These are phyloP conservation scores for Mediolabrus comicus DNA, from an alignment of 108 stramenopile species.

Conservation along the genomic window DNA sequence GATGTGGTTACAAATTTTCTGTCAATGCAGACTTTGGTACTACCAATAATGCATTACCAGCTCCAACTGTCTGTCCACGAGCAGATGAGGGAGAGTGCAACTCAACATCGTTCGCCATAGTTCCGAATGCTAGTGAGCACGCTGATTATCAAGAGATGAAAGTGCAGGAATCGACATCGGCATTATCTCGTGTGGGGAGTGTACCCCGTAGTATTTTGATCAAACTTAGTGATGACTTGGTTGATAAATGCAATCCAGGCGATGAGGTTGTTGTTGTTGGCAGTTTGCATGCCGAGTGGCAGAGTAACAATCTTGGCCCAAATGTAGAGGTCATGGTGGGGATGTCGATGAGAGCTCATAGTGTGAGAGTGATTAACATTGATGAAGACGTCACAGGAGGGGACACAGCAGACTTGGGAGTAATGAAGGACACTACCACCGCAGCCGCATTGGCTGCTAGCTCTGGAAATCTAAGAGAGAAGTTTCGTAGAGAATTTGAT, in stretches of 20 bases:
- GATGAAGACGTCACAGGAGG: constrained; percentile 37
- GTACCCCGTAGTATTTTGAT: constrained; percentile 91
- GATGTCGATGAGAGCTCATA: constrained; percentile 88
- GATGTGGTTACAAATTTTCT: constrained; percentile 72
- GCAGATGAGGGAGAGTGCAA: constrained; percentile 44
- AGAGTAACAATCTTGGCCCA: constrained; percentile 36
- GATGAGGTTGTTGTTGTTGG: constrained; percentile 97
- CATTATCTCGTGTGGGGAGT: constrained; percentile 65
- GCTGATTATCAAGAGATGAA: constrained; percentile 98
- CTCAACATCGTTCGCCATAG: constrained; percentile 65
- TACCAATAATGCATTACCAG: constrained; percentile 75
- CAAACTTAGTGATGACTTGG: constrained; percentile 92
- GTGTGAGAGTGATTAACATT: constrained; percentile 65
- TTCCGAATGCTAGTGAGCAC: constrained; percentile 51
- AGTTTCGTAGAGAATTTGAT: constrained; percentile 84
- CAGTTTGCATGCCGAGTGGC: constrained; percentile 87
- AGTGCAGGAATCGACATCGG: constrained; percentile 90
- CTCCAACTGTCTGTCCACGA: constrained; percentile 75
- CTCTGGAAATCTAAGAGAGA: constrained; percentile 50
- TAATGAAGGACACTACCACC: not conserved
- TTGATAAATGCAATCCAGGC: constrained; percentile 94
- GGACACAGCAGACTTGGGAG: constrained; percentile 1
- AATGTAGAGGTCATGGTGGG: constrained; percentile 84
- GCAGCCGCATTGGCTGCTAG: constrained; percentile 4
- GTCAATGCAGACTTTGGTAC: constrained; percentile 88